Conservation (phyloP, 257 asterid genomes). For the Ajuga chamaepitys region DNA sequence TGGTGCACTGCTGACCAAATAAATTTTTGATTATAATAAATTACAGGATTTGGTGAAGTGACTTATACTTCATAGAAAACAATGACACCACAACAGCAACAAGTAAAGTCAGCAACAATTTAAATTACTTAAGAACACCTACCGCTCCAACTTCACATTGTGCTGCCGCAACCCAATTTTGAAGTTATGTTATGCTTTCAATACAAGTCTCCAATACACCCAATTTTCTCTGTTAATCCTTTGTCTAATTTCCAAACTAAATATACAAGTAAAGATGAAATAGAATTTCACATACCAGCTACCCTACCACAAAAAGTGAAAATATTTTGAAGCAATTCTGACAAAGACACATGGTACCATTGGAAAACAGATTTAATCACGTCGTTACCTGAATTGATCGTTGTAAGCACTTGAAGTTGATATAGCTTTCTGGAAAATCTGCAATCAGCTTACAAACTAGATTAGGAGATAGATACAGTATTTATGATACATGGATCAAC, state of each 20-base stretch:
- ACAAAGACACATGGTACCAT: background rate
- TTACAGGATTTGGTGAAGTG: conserved; percentile 1
- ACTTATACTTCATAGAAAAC: background rate
- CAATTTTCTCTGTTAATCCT: background rate
- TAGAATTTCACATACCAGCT: background rate
- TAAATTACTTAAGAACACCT: background rate
- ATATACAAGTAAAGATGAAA: background rate
- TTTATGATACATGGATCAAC: too few relatives aligned
- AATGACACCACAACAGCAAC: background rate
- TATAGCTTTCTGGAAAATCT: conserved; percentile 99
- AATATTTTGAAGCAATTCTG: background rate
- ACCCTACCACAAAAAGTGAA: background rate
- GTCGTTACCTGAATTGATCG: conserved; percentile 83
- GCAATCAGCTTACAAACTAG: conserved; percentile 21
- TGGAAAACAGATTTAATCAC: conserved; percentile 5
- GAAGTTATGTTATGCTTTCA: background rate
- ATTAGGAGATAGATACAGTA: background rate
- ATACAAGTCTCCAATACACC: background rate
- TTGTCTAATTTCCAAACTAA: background rate
- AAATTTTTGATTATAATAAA: background rate
- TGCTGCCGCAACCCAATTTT: background rate
- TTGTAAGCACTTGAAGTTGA: conserved; percentile 96
- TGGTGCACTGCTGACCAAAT: background rate
- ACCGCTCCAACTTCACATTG: conserved; percentile 8
- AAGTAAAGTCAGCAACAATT: background rate